Evolutionary conservation across 2,329 filamentous ascomycete genomes (phyloP), one percentile per base, ranked within the genome.

Genomic region (Fusarium pilosicola): DNA sequence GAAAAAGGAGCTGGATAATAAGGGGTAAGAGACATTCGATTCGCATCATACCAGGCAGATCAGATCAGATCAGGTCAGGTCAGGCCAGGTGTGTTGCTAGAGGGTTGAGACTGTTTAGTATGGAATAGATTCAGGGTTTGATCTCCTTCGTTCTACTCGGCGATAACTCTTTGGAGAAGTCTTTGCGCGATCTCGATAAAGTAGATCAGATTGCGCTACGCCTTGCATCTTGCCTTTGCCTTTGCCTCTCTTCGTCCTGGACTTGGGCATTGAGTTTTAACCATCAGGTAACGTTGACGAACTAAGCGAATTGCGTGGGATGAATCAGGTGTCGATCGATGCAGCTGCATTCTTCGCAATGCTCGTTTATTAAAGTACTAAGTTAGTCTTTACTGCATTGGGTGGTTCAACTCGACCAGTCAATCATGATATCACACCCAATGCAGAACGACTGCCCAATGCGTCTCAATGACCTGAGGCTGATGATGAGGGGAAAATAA

Each of bases 271-370:
- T 56, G 44, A 51, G 48, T 55, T 65, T 66, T 12, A 24, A 22
- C 34, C 20, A 54, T 13, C 51, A 39, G 51, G 24, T 28, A 38
- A 38, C 34, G 34, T 44, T 44, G 32, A 41, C 45, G 49, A 36
- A 39, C 32, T 68, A 55, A 69, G 65, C 60, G 54, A 56, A 57
- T 67, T 52, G 62, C 51, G 36, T 67, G 45, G 51, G 66, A 71
- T 45, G 45, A 60, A 45, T 55, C 48, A 41, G 41, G 14, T 34
- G 55, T 52, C 56, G 67, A 71, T 71, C 67, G 65, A 58, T 42
- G n/a, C 38, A 45, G 14, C 46, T 17, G 6, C 26, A 38, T 59
- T 42, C n/a, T 41, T 61, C 30, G 28, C 46, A 41, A 48, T 17
- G 20, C 18, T 45, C 49, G 26, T 41, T 42, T 55, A 24, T 32